Evolutionary conservation across 805 yeast species (phyloP).

Genomic region (Kluyveromyces lactis): DNA sequence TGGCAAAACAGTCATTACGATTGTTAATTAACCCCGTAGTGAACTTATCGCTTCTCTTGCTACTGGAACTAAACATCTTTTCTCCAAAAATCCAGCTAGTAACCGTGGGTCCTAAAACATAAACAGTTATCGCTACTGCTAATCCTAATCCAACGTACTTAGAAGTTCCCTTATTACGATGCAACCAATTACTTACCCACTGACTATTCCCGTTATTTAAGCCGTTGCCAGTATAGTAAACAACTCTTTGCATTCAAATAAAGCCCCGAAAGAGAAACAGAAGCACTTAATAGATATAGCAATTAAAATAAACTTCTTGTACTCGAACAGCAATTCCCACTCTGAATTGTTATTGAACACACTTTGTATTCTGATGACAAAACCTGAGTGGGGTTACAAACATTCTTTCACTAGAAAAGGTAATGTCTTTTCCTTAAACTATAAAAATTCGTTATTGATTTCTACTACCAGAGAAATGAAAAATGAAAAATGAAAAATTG

Average conservation of each 20-base stretch:
- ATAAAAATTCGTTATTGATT: too few species aligned
- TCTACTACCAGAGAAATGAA: too few species aligned
- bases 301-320: too few species aligned
- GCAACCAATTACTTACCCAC: constrained; percentile 11
- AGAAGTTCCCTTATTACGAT: constrained; percentile 12
- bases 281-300: neutral
- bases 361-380: too few species aligned
- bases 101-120: constrained; percentile 15
- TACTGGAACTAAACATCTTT: constrained; percentile 13
- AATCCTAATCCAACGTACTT: constrained; percentile 7
- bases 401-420: too few species aligned
- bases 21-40: constrained; percentile 80
- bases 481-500: too few species aligned
- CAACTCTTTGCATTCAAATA: constrained; percentile 6
- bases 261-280: neutral
- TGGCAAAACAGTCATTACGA: constrained; percentile 89
- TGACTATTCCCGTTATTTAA: constrained; percentile 13
- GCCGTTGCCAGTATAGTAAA: constrained; percentile 6
- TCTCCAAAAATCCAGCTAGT: constrained; percentile 9
- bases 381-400: too few species aligned
- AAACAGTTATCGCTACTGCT: constrained; percentile 13
- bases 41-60: constrained; percentile 55
- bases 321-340: too few species aligned
- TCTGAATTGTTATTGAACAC: too few species aligned
- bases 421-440: too few species aligned